Conservation (phyloP, 2,329 filamentous ascomycete species). For the Claviceps arundinis region DNA sequence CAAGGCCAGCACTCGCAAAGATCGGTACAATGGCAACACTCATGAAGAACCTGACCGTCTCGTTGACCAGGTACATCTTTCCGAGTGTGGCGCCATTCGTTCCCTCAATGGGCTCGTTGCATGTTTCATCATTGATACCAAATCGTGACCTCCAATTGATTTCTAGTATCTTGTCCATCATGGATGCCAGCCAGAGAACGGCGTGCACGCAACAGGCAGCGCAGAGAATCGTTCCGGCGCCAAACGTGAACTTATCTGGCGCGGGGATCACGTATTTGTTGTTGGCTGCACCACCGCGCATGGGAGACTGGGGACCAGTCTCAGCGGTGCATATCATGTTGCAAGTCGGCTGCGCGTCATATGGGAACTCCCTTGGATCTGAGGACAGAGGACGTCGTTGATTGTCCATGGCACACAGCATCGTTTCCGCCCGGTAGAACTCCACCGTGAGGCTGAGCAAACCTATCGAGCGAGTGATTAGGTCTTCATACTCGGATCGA, state of each 20-base stretch:
- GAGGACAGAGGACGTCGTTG: slow-evolving; percentile 22
- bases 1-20: slow-evolving; percentile 43
- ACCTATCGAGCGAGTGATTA: slow-evolving; percentile 21
- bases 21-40: slow-evolving; percentile 44
- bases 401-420: slow-evolving; percentile 27
- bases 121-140: slow-evolving; percentile 12
- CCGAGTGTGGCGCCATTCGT: slow-evolving; percentile 40
- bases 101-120: slow-evolving; percentile 32
- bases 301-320: slow-evolving; percentile 37
- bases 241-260: slow-evolving; percentile 42
- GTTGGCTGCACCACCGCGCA: slow-evolving; percentile 41
- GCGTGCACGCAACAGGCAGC: slow-evolving; percentile 54
- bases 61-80: slow-evolving; percentile 41
- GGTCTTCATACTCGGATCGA: neutral
- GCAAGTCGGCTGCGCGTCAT: slow-evolving; percentile 28
- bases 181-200: slow-evolving; percentile 46
- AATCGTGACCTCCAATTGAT: slow-evolving; percentile 42
- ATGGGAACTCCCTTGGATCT: slow-evolving; percentile 28
- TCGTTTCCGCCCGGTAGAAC: slow-evolving; percentile 41
- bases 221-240: slow-evolving; percentile 44
- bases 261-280: slow-evolving; percentile 51
- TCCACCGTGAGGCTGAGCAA: slow-evolving; percentile 49
- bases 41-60: slow-evolving; percentile 38
- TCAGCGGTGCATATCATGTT: slow-evolving; percentile 31
- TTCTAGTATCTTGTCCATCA: slow-evolving; percentile 51